A percentile compares a stretch with the other conserved stretches of the same genome.
Conservation (phyloP, 306 rosid species). For the Citrullus colocynthis region DNA sequence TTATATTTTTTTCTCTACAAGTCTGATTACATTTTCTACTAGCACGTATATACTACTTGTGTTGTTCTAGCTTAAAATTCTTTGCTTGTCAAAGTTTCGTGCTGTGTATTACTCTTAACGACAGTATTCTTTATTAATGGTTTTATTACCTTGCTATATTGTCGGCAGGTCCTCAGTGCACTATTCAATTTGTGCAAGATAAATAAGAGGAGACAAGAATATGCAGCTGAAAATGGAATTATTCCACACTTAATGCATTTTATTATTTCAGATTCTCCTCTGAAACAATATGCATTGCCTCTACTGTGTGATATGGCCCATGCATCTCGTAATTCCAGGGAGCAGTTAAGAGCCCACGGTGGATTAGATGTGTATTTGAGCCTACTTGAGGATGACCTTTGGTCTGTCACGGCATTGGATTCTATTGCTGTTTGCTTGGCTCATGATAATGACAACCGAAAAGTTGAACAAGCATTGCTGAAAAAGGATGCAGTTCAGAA, state of each 20-base stretch:
- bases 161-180: conserved; percentile 73
- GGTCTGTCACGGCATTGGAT: conserved; percentile 97
- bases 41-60: neutral
- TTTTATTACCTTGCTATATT: conserved; percentile 4
- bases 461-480: conserved; percentile 89
- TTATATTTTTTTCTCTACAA: too few relatives aligned
- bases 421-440: conserved; percentile 96
- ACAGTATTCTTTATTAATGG: neutral
- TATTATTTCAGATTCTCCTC: conserved; percentile 79
- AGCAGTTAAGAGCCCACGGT: conserved; percentile 97
- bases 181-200: conserved; percentile 94
- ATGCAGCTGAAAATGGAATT: conserved; percentile 99
- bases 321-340: conserved; percentile 97
- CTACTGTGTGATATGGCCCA: conserved; percentile 98
- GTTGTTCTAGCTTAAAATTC: neutral
- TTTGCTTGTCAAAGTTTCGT: neutral
- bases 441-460: conserved; percentile 85
- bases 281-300: conserved; percentile 84
- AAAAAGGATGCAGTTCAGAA: conserved; percentile 91
- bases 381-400: conserved; percentile 86
- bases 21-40: neutral
- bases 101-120: neutral
- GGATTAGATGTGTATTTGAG: conserved; percentile 94
- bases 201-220: conserved; percentile 98
- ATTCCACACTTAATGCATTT: conserved; percentile 95